A percentile compares a stretch with the other conserved stretches of the same genome.
Evolutionary conservation across 2,329 filamentous ascomycete genomes (phyloP).

Genomic region (Aspergillus cejpii): DNA sequence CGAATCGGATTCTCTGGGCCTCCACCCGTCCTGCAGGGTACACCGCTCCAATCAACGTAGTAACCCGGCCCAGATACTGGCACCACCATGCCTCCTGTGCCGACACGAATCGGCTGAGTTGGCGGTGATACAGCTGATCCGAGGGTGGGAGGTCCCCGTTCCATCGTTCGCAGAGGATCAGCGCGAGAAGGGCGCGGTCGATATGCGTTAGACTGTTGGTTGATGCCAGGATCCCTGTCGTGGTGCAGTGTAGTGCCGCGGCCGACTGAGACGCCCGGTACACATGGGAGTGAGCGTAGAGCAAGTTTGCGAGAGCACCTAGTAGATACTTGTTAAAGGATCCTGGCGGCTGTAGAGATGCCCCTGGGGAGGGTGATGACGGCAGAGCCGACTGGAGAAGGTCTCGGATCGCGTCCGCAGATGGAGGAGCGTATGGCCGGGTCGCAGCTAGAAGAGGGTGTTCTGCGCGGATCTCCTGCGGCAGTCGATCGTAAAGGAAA

Average conservation of each 20-base stretch:
- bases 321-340: conserved; percentile 46
- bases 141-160: conserved; percentile 56
- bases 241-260: conserved; percentile 64
- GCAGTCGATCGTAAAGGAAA: conserved; percentile 65
- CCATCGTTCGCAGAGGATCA: conserved; percentile 69
- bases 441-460: conserved; percentile 63
- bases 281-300: conserved; percentile 49
- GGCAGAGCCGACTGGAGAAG: conserved; percentile 49
- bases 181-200: conserved; percentile 61
- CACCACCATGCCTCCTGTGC: conserved; percentile 58
- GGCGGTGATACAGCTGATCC: conserved; percentile 50
- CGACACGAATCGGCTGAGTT: conserved; percentile 50
- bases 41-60: conserved; percentile 50
- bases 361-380: conserved; percentile 12
- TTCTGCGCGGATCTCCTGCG: conserved; percentile 52
- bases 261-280: conserved; percentile 54
- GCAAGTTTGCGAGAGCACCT: conserved; percentile 53
- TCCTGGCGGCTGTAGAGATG: conserved; percentile 28
- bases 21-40: conserved; percentile 53
- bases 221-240: conserved; percentile 59
- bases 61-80: conserved; percentile 56
- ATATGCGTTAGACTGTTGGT: conserved; percentile 69
- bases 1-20: conserved; percentile 36
- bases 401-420: conserved; percentile 42
- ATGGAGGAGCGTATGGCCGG: conserved; percentile 45